These are phyloP conservation scores for Cladosporium sp. DNA, from an alignment of 2,329 filamentous ascomycete species.

Conservation along the genomic window DNA sequence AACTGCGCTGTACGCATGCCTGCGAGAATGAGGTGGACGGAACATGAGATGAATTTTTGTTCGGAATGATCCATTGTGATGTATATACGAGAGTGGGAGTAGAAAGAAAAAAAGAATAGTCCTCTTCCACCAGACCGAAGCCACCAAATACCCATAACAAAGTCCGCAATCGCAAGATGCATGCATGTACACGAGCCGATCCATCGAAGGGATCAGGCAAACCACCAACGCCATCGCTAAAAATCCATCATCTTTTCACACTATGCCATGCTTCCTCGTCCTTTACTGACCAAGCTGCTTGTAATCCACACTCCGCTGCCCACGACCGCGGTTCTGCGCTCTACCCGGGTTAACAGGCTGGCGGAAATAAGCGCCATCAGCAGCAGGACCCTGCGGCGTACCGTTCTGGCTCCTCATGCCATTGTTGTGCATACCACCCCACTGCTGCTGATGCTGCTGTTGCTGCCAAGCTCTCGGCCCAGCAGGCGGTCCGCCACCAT, in stretches of 20 bases:
- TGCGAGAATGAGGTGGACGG: too few species aligned
- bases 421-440: conserved; percentile 16
- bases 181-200: background rate
- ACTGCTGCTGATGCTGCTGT: conserved; percentile 7
- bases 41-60: background rate
- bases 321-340: conserved; percentile 58
- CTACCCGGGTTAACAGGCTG: conserved; percentile 94
- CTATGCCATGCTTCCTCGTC: background rate
- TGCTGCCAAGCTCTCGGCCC: conserved; percentile 12
- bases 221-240: conserved; percentile 11
- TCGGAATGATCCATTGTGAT: background rate
- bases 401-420: conserved; percentile 4
- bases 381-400: conserved; percentile 3
- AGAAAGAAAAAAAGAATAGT: background rate
- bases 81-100: conserved; percentile 3
- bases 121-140: background rate
- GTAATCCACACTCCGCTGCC: conserved; percentile 81
- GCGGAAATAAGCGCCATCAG: conserved; percentile 84
- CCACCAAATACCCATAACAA: background rate
- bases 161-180: background rate
- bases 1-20: too few species aligned
- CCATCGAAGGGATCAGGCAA: background rate
- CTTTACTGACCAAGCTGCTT: conserved; percentile 56
- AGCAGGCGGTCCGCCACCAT: conserved; percentile 2
- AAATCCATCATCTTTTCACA: background rate